phyloP scores from a whole-genome alignment of 2,329 filamentous ascomycete species.

The Dactylellina leptospora region DNA sequence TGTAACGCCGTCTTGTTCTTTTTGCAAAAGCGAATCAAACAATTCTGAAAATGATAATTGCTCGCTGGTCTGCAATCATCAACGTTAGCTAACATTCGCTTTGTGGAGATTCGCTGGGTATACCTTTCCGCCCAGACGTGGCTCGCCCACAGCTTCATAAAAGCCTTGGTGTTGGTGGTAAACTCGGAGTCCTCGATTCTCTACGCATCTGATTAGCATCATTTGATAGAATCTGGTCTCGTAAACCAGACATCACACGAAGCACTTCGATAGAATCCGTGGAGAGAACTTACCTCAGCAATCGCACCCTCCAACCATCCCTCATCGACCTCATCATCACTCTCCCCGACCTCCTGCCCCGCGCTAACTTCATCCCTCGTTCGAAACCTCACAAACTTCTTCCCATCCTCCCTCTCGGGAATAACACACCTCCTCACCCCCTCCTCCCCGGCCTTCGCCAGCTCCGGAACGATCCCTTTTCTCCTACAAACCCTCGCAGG shows the following conservation, averaged over 20 bases:
- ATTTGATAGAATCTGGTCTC: not conserved
- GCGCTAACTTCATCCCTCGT: not conserved
- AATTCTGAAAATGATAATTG: constrained; percentile 26
- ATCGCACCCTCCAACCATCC: not conserved
- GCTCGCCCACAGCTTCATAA: constrained; percentile 25
- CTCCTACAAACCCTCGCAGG: constrained; percentile 59
- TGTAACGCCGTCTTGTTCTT: constrained; percentile 17
- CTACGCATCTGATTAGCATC: not conserved
- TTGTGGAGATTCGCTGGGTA: not conserved
- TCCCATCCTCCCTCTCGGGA: constrained; percentile 88
- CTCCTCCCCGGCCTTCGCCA: constrained; percentile 59
- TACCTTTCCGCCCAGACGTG: constrained; percentile 32
- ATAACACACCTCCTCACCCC: constrained; percentile 76
- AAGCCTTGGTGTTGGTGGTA: not conserved
- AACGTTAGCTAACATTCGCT: constrained; percentile 5
- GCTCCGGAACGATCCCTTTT: constrained; percentile 20
- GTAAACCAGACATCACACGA: no score
- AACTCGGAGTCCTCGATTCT: constrained; percentile 7
- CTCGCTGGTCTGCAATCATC: constrained; percentile 10
- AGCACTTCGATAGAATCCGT: not conserved
- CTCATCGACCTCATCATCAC: constrained; percentile 34
- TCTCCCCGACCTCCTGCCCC: constrained; percentile 24
- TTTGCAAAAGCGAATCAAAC: constrained; percentile 31
- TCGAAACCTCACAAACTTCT: constrained; percentile 62
- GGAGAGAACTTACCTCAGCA: not conserved